These are phyloP conservation scores for Leccinellum albellum DNA, from an alignment of 768 basidiomycete species.

Conservation along the genomic window DNA sequence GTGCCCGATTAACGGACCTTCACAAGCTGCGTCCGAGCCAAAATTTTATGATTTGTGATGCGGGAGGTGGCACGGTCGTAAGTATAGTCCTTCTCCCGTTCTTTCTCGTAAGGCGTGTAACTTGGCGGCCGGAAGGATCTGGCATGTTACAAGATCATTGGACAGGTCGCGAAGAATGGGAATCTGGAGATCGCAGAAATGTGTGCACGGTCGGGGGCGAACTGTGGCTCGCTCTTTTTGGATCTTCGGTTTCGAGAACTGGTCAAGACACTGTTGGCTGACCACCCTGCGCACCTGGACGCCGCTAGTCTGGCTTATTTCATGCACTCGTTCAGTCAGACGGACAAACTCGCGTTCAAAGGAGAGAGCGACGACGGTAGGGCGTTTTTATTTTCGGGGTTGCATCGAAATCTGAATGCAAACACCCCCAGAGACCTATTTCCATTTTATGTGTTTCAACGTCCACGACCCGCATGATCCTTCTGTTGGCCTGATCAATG, in stretches of 20 bases:
- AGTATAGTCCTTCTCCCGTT: conserved; percentile 21
- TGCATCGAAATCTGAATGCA: conserved; percentile 7
- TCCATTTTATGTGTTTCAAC: conserved; percentile 90
- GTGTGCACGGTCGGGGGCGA: conserved; percentile 82
- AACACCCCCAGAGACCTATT: conserved; percentile 58
- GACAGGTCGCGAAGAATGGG: conserved; percentile 68
- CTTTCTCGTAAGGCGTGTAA: conserved; percentile 1
- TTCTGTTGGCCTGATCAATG: conserved; percentile 74
- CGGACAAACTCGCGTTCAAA: conserved; percentile 75
- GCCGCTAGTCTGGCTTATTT: conserved; percentile 80
- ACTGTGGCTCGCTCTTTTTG: conserved; percentile 83
- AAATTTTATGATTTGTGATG: conserved; percentile 90
- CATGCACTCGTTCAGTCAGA: conserved; percentile 86
- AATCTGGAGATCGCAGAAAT: conserved; percentile 91
- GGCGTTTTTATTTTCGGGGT: conserved; percentile 12
- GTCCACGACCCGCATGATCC: conserved; percentile 80
- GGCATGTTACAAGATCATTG: conserved; percentile 76
- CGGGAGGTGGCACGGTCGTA: conserved; percentile 78
- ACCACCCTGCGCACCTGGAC: conserved; percentile 84
- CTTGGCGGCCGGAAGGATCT: conserved; percentile 27
- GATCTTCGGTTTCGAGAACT: conserved; percentile 84
- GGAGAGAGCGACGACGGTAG: conserved; percentile 75
- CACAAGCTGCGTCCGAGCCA: conserved; percentile 78
- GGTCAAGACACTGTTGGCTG: conserved; percentile 69
- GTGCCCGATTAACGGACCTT: conserved; percentile 74